Evolutionary conservation across 2,329 filamentous ascomycete genomes (phyloP), one percentile per base, ranked within the genome.

Genomic region (Harringtonia aguacate): DNA sequence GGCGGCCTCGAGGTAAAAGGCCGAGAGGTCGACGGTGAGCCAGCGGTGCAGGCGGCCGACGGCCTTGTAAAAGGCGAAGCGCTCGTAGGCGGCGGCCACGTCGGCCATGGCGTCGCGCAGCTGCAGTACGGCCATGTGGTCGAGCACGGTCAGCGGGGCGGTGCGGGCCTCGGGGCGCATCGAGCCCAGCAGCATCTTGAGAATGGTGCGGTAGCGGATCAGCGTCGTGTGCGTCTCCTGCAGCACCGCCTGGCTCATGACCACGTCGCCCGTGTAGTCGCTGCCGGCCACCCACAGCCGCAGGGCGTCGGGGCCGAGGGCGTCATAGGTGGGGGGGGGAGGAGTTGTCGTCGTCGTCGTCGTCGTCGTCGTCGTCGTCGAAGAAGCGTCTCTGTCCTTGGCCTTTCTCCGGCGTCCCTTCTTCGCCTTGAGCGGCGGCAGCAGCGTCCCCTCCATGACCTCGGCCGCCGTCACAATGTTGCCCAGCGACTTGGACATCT

Each of bases 401-500:
- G 3, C 12, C 38, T n/a, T 22, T 5, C n/a, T 27, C 12, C 6
- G 12, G 28, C 17, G 6, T 21, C 36, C 8, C 17, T 43, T 28
- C 15, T 29, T 21, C 36, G 64, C 63, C 57, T 84, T 85, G 31
- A 81, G 57, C 1, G 81, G 79, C 7, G 84, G 84, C 14, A 94
- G 64, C 12, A 95, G 68, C 4, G 80, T 79, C 8, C 90, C 90
- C 42, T 86, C 77, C 69, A 95, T 92, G 52, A 98, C 88, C 49
- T 95, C 72, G 8, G 76, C 69, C 0, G 90, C 89, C 0, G 78
- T 73, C 45, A 97, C 79, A 24, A 85, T 81, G 56, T 98, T 98
- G 15, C 92, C 92, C 2, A 95, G 67, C 0, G 88, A 95, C 62
- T 98, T 98, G 59, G 89, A 95, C 92, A 98, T 98, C 62, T 98